A percentile compares a stretch with the other conserved stretches of the same genome.
Evolutionary conservation across 805 yeast species (phyloP).

Genomic region (Metschnikowia drakensbergensis): DNA sequence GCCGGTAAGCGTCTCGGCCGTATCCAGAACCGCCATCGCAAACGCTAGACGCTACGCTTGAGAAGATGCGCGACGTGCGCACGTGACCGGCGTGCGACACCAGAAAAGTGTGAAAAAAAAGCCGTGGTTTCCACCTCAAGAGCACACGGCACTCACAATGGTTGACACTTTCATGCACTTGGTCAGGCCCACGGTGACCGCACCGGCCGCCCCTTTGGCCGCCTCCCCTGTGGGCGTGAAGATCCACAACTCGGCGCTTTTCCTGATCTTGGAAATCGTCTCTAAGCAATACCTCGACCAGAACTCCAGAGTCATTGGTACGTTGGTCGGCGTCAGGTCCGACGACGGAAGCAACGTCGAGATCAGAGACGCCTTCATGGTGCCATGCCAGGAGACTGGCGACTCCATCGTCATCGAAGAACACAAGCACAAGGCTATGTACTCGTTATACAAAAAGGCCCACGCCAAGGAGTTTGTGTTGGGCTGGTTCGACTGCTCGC

Average conservation of each 20-base stretch:
- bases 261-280: constrained; percentile 73
- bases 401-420: constrained; percentile 77
- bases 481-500: constrained; percentile 78
- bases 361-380: constrained; percentile 71
- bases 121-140: background rate
- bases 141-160: constrained; percentile 6
- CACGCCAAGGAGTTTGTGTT: constrained; percentile 74
- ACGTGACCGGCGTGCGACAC: constrained; percentile 17
- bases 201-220: constrained; percentile 43
- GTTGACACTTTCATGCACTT: constrained; percentile 37
- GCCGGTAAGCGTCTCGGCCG: too few relatives aligned
- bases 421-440: constrained; percentile 67
- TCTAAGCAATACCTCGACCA: constrained; percentile 43
- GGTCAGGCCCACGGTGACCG: constrained; percentile 48
- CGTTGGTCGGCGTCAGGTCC: constrained; percentile 74
- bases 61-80: background rate
- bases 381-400: constrained; percentile 70
- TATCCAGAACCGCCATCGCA: too few relatives aligned
- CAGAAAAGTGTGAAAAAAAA: constrained; percentile 13
- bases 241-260: constrained; percentile 66
- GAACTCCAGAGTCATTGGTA: constrained; percentile 68
- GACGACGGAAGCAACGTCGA: constrained; percentile 79
- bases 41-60: background rate
- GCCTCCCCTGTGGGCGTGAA: constrained; percentile 50
- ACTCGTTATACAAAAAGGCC: constrained; percentile 67